Percentiles rank a stretch among this genome's conserved stretches.
Conservation (phyloP, 768 basidiomycete genomes). For the Lactarius psammicola region DNA sequence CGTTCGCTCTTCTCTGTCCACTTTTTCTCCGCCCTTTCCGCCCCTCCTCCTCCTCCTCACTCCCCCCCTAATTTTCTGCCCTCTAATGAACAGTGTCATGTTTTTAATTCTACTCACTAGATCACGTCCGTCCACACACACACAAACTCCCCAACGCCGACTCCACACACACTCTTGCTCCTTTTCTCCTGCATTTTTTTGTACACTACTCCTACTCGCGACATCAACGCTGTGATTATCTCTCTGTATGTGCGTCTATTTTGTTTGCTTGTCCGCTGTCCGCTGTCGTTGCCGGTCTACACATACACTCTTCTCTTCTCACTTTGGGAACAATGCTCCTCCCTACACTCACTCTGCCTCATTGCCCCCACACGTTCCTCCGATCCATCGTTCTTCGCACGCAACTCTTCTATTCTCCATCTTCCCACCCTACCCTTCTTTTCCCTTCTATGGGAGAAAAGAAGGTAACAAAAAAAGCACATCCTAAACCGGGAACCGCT, state of each 20-base stretch:
- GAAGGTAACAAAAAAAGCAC: background rate
- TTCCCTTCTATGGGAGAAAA: background rate
- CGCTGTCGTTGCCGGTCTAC: slow-evolving; percentile 4
- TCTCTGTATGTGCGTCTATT: background rate
- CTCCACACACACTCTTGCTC: background rate
- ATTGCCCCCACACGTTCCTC: slow-evolving; percentile 17
- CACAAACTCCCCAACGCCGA: background rate
- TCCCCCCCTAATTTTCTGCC: background rate
- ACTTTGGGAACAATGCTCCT: slow-evolving; percentile 6
- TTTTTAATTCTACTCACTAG: slow-evolving; percentile 10
- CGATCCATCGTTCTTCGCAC: slow-evolving; percentile 7
- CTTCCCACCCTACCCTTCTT: background rate
- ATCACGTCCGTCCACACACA: slow-evolving; percentile 1
- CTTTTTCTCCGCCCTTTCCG: background rate
- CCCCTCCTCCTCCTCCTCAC: background rate
- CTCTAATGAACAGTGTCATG: slow-evolving; percentile 10
- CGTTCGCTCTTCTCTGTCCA: slow-evolving; percentile 3
- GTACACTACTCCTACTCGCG: slow-evolving; percentile 9
- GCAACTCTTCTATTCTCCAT: background rate
- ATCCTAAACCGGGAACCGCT: slow-evolving; percentile 12
- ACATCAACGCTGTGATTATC: slow-evolving; percentile 1
- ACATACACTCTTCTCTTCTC: background rate
- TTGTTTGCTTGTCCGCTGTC: background rate
- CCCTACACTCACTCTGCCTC: background rate
- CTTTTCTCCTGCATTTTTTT: background rate